These are phyloP conservation scores for Geotrichum klebahnii DNA, from an alignment of 1,139 yeast genomes.

Conservation along the genomic window DNA sequence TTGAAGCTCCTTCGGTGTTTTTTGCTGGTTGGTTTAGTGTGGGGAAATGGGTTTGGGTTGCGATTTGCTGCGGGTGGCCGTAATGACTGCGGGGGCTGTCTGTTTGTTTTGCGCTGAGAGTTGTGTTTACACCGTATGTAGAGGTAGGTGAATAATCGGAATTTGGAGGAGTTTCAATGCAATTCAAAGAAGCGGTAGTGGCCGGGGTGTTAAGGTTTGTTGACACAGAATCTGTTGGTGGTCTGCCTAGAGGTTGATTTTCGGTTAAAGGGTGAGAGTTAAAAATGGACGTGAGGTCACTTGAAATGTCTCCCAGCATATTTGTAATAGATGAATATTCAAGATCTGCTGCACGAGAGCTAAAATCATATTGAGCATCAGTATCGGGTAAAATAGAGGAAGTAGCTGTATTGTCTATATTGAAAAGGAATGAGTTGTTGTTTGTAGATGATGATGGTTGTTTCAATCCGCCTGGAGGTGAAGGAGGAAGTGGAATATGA, in stretches of 20 bases:
- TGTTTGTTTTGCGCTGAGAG: not conserved
- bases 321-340: conserved; percentile 21
- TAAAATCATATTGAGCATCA: conserved; percentile 14
- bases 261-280: not conserved
- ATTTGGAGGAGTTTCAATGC: conserved; percentile 8
- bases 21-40: not conserved
- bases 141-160: conserved; percentile 10
- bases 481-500: conserved; percentile 18
- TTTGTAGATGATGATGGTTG: not conserved
- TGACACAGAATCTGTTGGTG: not conserved
- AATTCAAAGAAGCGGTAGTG: not conserved
- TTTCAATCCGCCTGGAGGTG: conserved; percentile 15
- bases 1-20: not conserved
- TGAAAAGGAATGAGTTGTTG: not conserved
- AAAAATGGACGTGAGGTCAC: conserved; percentile 2
- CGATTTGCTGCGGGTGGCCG: conserved; percentile 6
- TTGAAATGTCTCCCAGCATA: conserved; percentile 12
- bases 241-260: too few species aligned
- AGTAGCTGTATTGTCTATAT: not conserved
- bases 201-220: not conserved
- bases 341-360: conserved; percentile 22
- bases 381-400: not conserved
- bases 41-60: conserved; percentile 1
- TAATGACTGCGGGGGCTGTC: not conserved
- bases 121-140: not conserved